Base-by-base conservation (phyloP, 805 yeast genomes). In the Wickerhamomyces bovis region DNA sequence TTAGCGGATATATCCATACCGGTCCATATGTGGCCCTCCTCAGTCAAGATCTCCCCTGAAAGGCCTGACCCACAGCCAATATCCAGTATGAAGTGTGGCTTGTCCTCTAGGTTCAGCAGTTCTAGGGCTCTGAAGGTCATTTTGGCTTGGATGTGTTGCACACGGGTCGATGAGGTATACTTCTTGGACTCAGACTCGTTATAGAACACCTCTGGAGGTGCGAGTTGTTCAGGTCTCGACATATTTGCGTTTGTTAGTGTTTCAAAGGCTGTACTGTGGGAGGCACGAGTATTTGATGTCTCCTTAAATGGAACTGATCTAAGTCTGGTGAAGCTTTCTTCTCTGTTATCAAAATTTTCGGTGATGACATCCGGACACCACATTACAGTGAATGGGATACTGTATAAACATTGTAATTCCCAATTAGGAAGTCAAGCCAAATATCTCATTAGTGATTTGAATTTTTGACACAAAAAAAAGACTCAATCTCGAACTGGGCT, bases 31-130 rank as follows among this genome's bases (percentile, higher is more conserved):
- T 88, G 96, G 8, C 95, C 96, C 63, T 94, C 98, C 60, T 94
- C 96, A 0, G 92, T 80, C 39, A 94, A 69, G 31, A 94, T 92
- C 62, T 94, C 98, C 6, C 99, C 99, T 33, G 94, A 82, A 16
- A 94, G 75, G 0, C 99, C 98, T 0, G 97, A 89, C 3, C 99
- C 99, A 72, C 98, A 94, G 15, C 99, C 99, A 31, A 94, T 76
- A 74, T 94, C 99, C 18, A 94, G 76, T 11, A 94, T 63, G 57
- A 82, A 83, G 55, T 87, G 85, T 33, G 67, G 26, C 68, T 71
- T 1, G 15, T 49, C 48, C 26, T 85, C 84, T 36, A 94, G 67
- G 63, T 89, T 87, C 47, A 94, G 69, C 33, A 94, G 71, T 57
- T 94, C 99, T 41, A 94, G 70, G 0, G 98, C 96, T 57, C 99